Base-by-base conservation (phyloP, 768 basidiomycete species). In the Chiua virens region DNA sequence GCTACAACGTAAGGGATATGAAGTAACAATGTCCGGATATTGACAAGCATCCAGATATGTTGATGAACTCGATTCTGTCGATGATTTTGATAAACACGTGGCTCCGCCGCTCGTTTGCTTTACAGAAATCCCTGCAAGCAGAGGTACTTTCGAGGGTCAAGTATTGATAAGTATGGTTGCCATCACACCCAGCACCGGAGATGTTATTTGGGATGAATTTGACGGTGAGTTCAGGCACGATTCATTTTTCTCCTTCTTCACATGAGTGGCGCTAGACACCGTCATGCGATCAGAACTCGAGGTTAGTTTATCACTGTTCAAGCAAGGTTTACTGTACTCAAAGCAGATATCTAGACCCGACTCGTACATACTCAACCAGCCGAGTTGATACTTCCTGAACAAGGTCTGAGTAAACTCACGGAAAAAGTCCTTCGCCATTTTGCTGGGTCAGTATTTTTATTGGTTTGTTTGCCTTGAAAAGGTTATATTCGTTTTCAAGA, bases 141-240 rank as follows among this genome's bases (percentile, higher is more conserved):
- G 67, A 2, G 45, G 45, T 23, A 25, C 44, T 27, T 45, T 42
- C 15, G 62, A 56, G 22, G 67, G 60, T 5, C 59, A 76, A 45
- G 78, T 82, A 5, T 70, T 60, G 2, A 77, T 98, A 36, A 86
- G 86, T 8, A 75, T 98, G 69, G 77, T 98, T 30, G 80, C 82
- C 15, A 83, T 97, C 15, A 83, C 84, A 50, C 91, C 94, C 1
- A 85, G 85, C 42, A 97, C 93, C 0, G 96, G 96, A 2, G 95
- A 97, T 57, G 87, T 99, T 3, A 73, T 92, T 3, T 98, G 92
- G 83, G 96, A 99, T 61, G 83, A 90, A 49, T 96, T 95, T 62
- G 78, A 88, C 47, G 93, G 90, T 86, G 60, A 46, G 62, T 45
- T 27, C 13, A 18, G 32, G 14, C 32, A 5, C 32, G 27, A 39